phyloP scores from a whole-genome alignment of 192 early-diverging fungal genomes.

The Backusella mclennaniae region DNA sequence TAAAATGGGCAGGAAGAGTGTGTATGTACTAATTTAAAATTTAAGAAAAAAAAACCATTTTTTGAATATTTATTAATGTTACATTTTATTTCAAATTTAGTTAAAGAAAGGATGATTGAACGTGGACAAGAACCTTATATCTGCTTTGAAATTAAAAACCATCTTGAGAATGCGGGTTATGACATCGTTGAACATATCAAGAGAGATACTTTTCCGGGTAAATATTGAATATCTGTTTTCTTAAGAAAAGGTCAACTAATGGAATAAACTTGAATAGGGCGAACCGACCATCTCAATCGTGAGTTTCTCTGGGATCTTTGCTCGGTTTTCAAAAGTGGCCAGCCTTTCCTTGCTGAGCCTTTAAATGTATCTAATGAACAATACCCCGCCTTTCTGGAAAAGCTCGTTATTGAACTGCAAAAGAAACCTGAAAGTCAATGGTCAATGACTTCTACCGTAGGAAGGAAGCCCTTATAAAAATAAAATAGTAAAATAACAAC shows the following conservation, averaged over 20 bases:
- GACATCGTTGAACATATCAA: slow-evolving; percentile 1
- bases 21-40: slow-evolving; percentile 9
- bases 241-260: background rate
- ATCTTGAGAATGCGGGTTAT: slow-evolving; percentile 3
- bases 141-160: background rate
- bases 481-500: too few relatives aligned
- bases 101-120: slow-evolving; percentile 6
- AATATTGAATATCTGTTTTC: background rate
- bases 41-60: background rate
- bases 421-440: slow-evolving; percentile 11
- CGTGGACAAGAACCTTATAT: slow-evolving; percentile 29
- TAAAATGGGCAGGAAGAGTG: background rate
- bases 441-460: slow-evolving; percentile 12
- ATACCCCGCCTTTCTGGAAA: slow-evolving; percentile 18
- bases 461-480: background rate
- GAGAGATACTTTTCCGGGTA: slow-evolving; percentile 3
- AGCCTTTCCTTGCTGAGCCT: slow-evolving; percentile 9
- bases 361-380: slow-evolving; percentile 12
- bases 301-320: slow-evolving; percentile 18
- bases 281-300: slow-evolving; percentile 11
- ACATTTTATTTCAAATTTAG: slow-evolving; percentile 14
- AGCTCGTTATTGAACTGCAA: slow-evolving; percentile 11
- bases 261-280: background rate
- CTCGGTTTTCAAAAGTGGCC: slow-evolving; percentile 18
- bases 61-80: background rate